phyloP scores from a whole-genome alignment of 139 green algal species.

The Micromonas commoda region DNA sequence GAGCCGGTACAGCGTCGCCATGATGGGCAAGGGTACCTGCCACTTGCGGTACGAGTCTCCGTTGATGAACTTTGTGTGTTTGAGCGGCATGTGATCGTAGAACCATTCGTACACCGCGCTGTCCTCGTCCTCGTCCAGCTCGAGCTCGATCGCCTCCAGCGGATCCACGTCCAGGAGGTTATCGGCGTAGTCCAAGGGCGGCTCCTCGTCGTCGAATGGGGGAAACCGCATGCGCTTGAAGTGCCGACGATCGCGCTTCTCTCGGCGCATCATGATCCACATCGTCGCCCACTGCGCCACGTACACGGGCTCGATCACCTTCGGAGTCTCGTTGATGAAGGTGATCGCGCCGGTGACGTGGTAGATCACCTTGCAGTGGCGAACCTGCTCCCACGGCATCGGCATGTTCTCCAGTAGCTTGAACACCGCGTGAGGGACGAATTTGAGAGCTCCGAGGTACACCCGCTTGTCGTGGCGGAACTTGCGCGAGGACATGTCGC shows the following conservation, averaged over 20 bases:
- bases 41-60: constrained; percentile 74
- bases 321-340: constrained; percentile 96
- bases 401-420: constrained; percentile 99
- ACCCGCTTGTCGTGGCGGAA: constrained; percentile 98
- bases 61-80: constrained; percentile 54
- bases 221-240: constrained; percentile 99
- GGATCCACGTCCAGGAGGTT: constrained; percentile 96
- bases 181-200: constrained; percentile 96
- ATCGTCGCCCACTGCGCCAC: constrained; percentile 97
- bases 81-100: constrained; percentile 90
- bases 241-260: constrained; percentile 97
- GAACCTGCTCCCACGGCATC: constrained; percentile 98
- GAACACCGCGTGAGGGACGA: constrained; percentile 96
- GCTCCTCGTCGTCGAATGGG: constrained; percentile 99
- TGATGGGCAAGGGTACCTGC: constrained; percentile 91
- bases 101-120: constrained; percentile 80
- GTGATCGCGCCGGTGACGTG: constrained; percentile 98
- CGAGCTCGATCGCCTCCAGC: constrained; percentile 92
- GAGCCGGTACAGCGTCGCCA: constrained; percentile 88
- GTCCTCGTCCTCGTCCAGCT: constrained; percentile 95
- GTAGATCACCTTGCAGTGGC: constrained; percentile 92
- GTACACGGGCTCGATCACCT: constrained; percentile 96
- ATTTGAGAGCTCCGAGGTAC: constrained; percentile 98
- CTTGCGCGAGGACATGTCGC: constrained; percentile 95
- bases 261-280: constrained; percentile 99